These are phyloP conservation scores for Skeletonema tropicum DNA, from an alignment of 108 stramenopile species.

Conservation along the genomic window DNA sequence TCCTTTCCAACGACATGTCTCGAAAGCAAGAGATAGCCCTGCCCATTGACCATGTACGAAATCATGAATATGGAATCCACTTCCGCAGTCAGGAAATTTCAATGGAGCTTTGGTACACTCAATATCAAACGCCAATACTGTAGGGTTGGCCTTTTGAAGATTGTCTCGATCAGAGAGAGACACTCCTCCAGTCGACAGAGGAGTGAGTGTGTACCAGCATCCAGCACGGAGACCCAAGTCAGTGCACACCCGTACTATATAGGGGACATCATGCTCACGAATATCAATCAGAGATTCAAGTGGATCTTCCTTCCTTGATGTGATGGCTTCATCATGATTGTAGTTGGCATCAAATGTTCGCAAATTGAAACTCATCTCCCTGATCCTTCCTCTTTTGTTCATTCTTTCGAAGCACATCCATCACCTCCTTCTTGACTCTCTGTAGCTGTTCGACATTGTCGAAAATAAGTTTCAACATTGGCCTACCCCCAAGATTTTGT, in stretches of 20 bases:
- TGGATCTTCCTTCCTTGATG: constrained; percentile 60
- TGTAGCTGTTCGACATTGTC: constrained; percentile 82
- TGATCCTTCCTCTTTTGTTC: constrained; percentile 32
- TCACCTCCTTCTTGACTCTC: constrained; percentile 61
- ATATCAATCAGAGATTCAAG: constrained; percentile 77
- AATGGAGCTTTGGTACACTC: constrained; percentile 98
- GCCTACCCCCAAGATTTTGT: constrained; percentile 52
- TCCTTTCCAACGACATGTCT: constrained; percentile 92
- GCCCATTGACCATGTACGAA: constrained; percentile 97
- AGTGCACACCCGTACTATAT: constrained; percentile 90
- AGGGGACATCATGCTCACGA: constrained; percentile 98
- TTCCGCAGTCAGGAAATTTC: constrained; percentile 97
- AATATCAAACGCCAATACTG: constrained; percentile 97
- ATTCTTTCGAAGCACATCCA: constrained; percentile 50
- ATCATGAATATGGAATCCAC: constrained; percentile 98
- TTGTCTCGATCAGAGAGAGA: constrained; percentile 80
- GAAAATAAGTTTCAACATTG: constrained; percentile 68
- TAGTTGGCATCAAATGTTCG: constrained; percentile 32
- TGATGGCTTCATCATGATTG: constrained; percentile 19
- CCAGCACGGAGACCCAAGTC: constrained; percentile 94
- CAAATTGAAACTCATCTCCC: constrained; percentile 15
- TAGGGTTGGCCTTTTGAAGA: constrained; percentile 92
- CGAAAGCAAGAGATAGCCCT: constrained; percentile 91
- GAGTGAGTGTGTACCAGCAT: constrained; percentile 94
- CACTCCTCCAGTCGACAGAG: constrained; percentile 65